Evolutionary conservation across 2,329 filamentous ascomycete species (phyloP), one percentile per base, ranked within the genome.

Genomic region (Thyridium curvatum): DNA sequence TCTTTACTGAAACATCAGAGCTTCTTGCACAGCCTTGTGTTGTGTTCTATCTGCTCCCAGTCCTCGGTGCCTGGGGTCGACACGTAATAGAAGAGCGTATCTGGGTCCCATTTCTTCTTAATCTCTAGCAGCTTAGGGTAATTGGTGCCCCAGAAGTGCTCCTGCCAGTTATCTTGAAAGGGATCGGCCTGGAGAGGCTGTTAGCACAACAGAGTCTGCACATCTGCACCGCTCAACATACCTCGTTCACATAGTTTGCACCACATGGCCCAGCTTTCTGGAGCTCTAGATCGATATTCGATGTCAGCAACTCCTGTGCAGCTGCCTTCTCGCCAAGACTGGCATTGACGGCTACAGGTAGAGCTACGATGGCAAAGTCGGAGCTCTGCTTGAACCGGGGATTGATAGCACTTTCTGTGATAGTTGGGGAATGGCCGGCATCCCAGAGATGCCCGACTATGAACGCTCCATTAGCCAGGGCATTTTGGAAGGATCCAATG

Each of bases 171-270:
- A 1, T 52, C 52, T 41, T 64, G 45, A 40, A 48, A 53, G 1
- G 52, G 52, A 32, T 54, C 52, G 17, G 50, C 51, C 50, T 51
- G 32, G n/a, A 4, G 4, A 18, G 12, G 34, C 42, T 42, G 43
- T 29, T 40, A 45, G 12, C 10, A 8, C n/a, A 13, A 16, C 15
- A 26, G 3, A 18, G 34, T 38, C 33, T n/a, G n/a, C n/a, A n/a
- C 28, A 15, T 18, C 32, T 42, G 39, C 31, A 41, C 34, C 26
- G 37, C 31, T 18, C 43, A n/a, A n/a, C n/a, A 36, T 8, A 57
- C 56, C 56, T 71, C 69, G 44, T 69, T 72, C 41, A 70, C 48
- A 46, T 72, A 72, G 7, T 63, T 59, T 16, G 63, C 60, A 2
- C 62, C 61, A 18, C 56, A 54, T 33, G 54, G 61, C 32, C 53